phyloP scores from a whole-genome alignment of 805 yeast species.

The Barnettozyma pratensis region DNA sequence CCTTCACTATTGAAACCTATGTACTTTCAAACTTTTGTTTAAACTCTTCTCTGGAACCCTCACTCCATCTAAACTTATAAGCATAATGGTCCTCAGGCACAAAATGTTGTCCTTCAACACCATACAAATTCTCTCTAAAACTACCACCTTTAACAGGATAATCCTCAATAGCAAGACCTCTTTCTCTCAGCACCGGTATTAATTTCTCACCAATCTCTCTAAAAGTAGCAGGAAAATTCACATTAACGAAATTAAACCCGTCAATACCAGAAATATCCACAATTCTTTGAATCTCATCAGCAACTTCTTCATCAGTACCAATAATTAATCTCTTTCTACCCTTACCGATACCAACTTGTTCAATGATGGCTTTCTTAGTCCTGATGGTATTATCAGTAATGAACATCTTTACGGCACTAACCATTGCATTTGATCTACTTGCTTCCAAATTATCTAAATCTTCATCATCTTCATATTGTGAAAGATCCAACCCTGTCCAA shows the following conservation, averaged over 20 bases:
- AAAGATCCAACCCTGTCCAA: slow-evolving; percentile 40
- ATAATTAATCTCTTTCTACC: slow-evolving; percentile 26
- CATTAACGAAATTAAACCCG: slow-evolving; percentile 37
- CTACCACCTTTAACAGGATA: slow-evolving; percentile 31
- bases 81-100: slow-evolving; percentile 16
- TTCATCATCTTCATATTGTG: slow-evolving; percentile 24
- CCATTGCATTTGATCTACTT: slow-evolving; percentile 27
- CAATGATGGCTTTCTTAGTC: slow-evolving; percentile 21
- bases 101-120: slow-evolving; percentile 14
- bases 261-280: slow-evolving; percentile 36
- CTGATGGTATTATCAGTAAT: slow-evolving; percentile 21
- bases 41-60: background rate
- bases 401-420: slow-evolving; percentile 28
- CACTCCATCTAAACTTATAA: slow-evolving; percentile 15
- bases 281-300: slow-evolving; percentile 34
- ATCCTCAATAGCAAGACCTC: slow-evolving; percentile 32
- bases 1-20: too few relatives aligned
- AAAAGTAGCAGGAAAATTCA: slow-evolving; percentile 32
- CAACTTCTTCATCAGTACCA: slow-evolving; percentile 34
- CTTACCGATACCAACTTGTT: slow-evolving; percentile 20
- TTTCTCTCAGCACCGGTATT: slow-evolving; percentile 30
- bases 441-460: slow-evolving; percentile 27
- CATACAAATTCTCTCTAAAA: slow-evolving; percentile 30
- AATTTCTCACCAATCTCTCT: slow-evolving; percentile 33
- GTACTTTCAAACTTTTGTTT: background rate